These are phyloP conservation scores for Polygonum maritimum DNA, from an alignment of 148 eudicot genomes.

Conservation along the genomic window DNA sequence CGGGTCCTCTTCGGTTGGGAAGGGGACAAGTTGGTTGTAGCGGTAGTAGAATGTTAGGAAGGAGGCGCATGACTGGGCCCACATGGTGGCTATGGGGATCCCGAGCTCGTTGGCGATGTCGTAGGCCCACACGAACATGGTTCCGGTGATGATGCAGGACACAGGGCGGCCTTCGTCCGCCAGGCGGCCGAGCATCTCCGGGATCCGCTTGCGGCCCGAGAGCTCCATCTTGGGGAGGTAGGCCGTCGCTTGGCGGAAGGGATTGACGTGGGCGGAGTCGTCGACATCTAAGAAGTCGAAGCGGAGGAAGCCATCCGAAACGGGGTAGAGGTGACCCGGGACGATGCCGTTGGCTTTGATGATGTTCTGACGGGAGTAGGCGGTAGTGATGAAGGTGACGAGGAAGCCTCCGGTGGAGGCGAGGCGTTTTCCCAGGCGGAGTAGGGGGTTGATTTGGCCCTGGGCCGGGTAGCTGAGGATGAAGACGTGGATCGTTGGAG, in stretches of 20 bases:
- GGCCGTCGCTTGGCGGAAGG: constrained; percentile 15
- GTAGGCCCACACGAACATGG: constrained; percentile 65
- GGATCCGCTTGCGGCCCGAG: constrained; percentile 31
- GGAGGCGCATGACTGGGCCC: constrained; percentile 71
- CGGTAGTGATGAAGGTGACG: constrained; percentile 29
- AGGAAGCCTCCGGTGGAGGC: constrained; percentile 29
- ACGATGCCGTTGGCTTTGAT: constrained; percentile 25
- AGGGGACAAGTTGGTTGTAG: constrained; percentile 30
- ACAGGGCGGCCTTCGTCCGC: constrained; percentile 42
- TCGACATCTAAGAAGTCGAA: constrained; percentile 59
- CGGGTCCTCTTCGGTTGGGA: constrained; percentile 43
- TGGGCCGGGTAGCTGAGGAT: constrained; percentile 37
- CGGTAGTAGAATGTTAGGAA: constrained; percentile 46
- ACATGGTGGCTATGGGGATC: constrained; percentile 56
- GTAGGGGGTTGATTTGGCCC: constrained; percentile 42
- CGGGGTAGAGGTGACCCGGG: constrained; percentile 25
- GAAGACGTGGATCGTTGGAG: constrained; percentile 19
- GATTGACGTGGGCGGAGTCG: constrained; percentile 27
- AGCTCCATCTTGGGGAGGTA: constrained; percentile 30
- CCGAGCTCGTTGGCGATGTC: constrained; percentile 54
- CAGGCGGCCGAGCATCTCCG: constrained; percentile 29
- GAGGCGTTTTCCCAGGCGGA: constrained; percentile 32
- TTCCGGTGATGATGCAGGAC: constrained; percentile 49
- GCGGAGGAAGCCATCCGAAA: constrained; percentile 51
- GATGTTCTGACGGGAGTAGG: constrained; percentile 24